phyloP scores from a whole-genome alignment of 75 land plant genomes.

The Chamaecyparis obtusa region DNA sequence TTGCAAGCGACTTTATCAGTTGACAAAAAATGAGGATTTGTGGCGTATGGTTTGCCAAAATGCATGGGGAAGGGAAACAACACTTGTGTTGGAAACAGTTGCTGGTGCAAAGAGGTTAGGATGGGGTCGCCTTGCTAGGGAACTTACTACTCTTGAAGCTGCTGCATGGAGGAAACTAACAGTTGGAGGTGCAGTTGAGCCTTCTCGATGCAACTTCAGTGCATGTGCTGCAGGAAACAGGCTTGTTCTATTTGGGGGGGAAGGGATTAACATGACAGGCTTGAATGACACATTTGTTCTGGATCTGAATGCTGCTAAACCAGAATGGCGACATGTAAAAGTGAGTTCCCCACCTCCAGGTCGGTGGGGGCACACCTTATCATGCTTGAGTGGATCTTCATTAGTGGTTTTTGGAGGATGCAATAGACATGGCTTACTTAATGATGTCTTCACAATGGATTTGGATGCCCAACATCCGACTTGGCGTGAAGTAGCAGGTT shows the following conservation, averaged over 20 bases:
- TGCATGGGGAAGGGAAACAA: constrained; percentile 88
- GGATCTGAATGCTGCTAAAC: constrained; percentile 60
- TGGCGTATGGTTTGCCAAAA: constrained; percentile 87
- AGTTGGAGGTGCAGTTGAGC: constrained; percentile 82
- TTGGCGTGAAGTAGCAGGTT: constrained; percentile 74
- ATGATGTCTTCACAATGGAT: constrained; percentile 81
- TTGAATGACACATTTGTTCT: constrained; percentile 91
- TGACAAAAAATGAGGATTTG: constrained; percentile 79
- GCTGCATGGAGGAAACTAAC: constrained; percentile 84
- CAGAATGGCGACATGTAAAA: constrained; percentile 81
- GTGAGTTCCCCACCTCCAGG: constrained; percentile 85
- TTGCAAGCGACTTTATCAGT: constrained; percentile 51
- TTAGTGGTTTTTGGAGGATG: constrained; percentile 88
- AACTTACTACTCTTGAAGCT: constrained; percentile 86
- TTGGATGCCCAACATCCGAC: constrained; percentile 77
- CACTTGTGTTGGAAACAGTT: constrained; percentile 59
- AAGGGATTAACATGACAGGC: constrained; percentile 88
- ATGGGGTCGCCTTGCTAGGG: constrained; percentile 81
- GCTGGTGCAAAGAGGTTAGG: constrained; percentile 61
- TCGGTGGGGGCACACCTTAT: constrained; percentile 84
- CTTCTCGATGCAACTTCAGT: constrained; percentile 89
- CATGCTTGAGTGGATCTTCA: constrained; percentile 76
- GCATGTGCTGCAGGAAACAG: constrained; percentile 90
- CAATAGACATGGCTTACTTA: constrained; percentile 72
- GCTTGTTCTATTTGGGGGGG: constrained; percentile 82